Percentiles rank a stretch among this genome's conserved stretches.
Evolutionary conservation across 192 early-diverging fungal genomes (phyloP).

Genomic region (Podila verticillata): DNA sequence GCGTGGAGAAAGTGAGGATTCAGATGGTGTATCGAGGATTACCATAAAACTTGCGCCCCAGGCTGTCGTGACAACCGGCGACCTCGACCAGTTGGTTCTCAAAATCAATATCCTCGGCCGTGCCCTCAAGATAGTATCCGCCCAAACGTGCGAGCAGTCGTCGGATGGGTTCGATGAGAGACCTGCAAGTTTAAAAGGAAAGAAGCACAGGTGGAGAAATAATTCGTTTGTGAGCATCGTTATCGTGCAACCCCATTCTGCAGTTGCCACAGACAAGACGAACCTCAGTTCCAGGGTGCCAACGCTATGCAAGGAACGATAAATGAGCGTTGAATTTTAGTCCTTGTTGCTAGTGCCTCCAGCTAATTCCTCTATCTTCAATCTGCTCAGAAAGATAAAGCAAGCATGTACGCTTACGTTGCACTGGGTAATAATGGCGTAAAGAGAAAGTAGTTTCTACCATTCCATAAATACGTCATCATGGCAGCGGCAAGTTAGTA

Average conservation of each 20-base stretch:
- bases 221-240: background rate
- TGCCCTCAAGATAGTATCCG: slow-evolving; percentile 60
- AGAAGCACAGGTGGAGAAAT: background rate
- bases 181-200: slow-evolving; percentile 34
- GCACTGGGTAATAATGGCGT: slow-evolving; percentile 63
- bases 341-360: no score
- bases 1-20: background rate
- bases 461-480: slow-evolving; percentile 1
- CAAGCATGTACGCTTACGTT: slow-evolving; percentile 31
- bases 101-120: slow-evolving; percentile 61
- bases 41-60: slow-evolving; percentile 56
- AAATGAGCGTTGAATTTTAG: no score
- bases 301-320: slow-evolving; percentile 42
- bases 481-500: background rate
- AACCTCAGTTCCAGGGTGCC: slow-evolving; percentile 67
- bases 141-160: slow-evolving; percentile 53
- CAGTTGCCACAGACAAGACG: background rate
- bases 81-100: slow-evolving; percentile 62
- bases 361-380: background rate
- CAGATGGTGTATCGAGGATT: slow-evolving; percentile 17
- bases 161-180: slow-evolving; percentile 63
- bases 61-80: slow-evolving; percentile 17
- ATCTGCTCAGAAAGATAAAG: background rate
- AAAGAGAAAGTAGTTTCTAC: slow-evolving; percentile 66
- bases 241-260: background rate